phyloP scores from a whole-genome alignment of 345 rosid species.

The Lepidium aucheri region DNA sequence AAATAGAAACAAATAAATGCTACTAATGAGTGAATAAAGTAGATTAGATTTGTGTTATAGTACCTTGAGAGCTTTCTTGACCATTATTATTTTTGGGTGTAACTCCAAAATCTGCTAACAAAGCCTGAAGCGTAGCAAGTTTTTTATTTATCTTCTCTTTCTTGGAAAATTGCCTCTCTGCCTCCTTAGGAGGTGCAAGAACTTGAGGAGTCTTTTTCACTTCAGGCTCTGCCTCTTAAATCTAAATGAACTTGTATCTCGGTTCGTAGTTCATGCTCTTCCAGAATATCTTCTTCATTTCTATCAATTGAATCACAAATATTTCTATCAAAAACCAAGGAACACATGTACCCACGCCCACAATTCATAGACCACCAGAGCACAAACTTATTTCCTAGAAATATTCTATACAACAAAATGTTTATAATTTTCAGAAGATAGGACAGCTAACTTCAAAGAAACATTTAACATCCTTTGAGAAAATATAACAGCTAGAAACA shows the following conservation, averaged over 20 bases:
- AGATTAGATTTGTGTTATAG: background rate
- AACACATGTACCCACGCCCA: background rate
- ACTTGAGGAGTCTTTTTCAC: conserved; percentile 38
- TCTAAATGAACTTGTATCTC: too few relatives aligned
- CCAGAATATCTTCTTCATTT: conserved; percentile 70
- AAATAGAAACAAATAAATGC: background rate
- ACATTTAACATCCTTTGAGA: background rate
- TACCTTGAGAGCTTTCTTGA: conserved; percentile 47
- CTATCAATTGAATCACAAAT: conserved; percentile 28
- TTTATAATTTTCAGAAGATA: background rate
- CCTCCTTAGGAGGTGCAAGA: conserved; percentile 46
- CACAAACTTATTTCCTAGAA: background rate
- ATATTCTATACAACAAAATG: background rate
- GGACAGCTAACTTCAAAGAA: background rate
- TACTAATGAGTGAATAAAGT: background rate
- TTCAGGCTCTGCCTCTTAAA: conserved; percentile 36
- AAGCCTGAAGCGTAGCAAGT: conserved; percentile 80
- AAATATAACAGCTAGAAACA: background rate
- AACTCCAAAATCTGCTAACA: conserved; percentile 61
- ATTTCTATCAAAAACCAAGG: background rate
- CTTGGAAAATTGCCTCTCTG: conserved; percentile 84
- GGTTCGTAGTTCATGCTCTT: too few relatives aligned
- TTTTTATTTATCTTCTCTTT: conserved; percentile 81
- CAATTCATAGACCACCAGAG: background rate
- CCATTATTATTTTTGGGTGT: conserved; percentile 37